Percentiles rank a stretch among this genome's conserved stretches.
These are phyloP conservation scores for Alternaria angustiovoidea DNA, from an alignment of 2,329 filamentous ascomycete genomes.

Conservation along the genomic window DNA sequence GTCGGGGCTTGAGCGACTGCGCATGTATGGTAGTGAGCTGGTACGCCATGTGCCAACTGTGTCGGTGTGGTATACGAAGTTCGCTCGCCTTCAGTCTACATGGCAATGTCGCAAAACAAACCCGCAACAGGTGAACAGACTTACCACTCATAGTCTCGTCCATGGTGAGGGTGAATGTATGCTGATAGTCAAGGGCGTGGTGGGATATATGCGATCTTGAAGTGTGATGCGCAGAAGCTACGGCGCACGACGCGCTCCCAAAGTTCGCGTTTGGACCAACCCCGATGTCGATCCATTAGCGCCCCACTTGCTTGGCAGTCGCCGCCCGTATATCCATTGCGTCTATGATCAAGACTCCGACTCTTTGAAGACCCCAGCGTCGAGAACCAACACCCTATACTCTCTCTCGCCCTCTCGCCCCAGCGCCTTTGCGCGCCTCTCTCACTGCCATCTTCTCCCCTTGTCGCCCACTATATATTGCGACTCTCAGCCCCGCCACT, in stretches of 20 bases:
- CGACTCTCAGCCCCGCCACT: slow-evolving; percentile 1
- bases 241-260: slow-evolving; percentile 23
- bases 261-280: slow-evolving; percentile 27
- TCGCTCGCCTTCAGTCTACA: not conserved
- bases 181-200: not conserved
- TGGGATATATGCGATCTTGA: not conserved
- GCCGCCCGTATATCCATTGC: slow-evolving; percentile 29
- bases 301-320: slow-evolving; percentile 25
- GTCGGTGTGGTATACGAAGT: not conserved
- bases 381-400: slow-evolving; percentile 42
- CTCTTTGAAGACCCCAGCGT: slow-evolving; percentile 54
- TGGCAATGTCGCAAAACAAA: not conserved
- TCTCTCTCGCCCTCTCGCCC: slow-evolving; percentile 32
- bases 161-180: slow-evolving; percentile 29
- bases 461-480: slow-evolving; percentile 5
- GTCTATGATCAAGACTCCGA: slow-evolving; percentile 18
- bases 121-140: slow-evolving; percentile 6
- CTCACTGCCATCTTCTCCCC: slow-evolving; percentile 7
- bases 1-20: not conserved
- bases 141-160: slow-evolving; percentile 51
- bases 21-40: not conserved
- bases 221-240: slow-evolving; percentile 9
- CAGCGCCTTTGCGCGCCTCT: slow-evolving; percentile 18
- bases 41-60: slow-evolving; percentile 1
- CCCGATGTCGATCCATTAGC: slow-evolving; percentile 12